These are phyloP conservation scores for Talaromyces trachyspermus DNA, from an alignment of 495 filamentous ascomycete genomes.

Conservation along the genomic window DNA sequence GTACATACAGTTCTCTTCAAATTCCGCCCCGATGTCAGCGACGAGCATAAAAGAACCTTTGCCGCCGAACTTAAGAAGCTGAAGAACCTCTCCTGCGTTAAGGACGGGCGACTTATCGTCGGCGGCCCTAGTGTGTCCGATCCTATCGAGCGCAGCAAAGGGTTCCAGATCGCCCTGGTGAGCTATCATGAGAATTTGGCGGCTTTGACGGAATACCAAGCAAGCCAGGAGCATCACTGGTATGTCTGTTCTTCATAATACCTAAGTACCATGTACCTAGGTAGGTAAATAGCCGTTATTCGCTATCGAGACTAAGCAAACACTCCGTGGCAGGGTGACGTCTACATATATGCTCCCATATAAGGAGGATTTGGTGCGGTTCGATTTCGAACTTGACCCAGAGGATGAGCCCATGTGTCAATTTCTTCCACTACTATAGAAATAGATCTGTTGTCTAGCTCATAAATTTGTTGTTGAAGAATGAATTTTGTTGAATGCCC, in stretches of 20 bases:
- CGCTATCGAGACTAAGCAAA: too few relatives aligned
- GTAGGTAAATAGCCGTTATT: not conserved
- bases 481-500: too few relatives aligned
- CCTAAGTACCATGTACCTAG: not conserved
- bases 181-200: conserved; percentile 26
- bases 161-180: conserved; percentile 28
- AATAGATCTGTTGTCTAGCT: too few relatives aligned
- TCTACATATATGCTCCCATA: conserved; percentile 27
- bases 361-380: conserved; percentile 29
- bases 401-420: conserved; percentile 25
- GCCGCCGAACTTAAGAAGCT: conserved; percentile 24
- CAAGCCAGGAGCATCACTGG: conserved; percentile 28
- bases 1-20: conserved; percentile 32
- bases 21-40: conserved; percentile 22
- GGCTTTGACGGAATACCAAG: conserved; percentile 26
- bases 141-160: conserved; percentile 30
- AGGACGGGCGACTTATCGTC: conserved; percentile 24
- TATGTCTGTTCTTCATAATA: conserved; percentile 13
- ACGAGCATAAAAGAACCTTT: conserved; percentile 25
- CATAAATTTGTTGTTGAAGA: too few relatives aligned
- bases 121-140: conserved; percentile 29
- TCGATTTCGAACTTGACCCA: conserved; percentile 30
- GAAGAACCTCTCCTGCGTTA: conserved; percentile 24
- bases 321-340: conserved; percentile 19
- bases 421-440: conserved; percentile 19